Conservation (phyloP, 2,329 filamentous ascomycete genomes). For the Fusarium solani-melongenae region DNA sequence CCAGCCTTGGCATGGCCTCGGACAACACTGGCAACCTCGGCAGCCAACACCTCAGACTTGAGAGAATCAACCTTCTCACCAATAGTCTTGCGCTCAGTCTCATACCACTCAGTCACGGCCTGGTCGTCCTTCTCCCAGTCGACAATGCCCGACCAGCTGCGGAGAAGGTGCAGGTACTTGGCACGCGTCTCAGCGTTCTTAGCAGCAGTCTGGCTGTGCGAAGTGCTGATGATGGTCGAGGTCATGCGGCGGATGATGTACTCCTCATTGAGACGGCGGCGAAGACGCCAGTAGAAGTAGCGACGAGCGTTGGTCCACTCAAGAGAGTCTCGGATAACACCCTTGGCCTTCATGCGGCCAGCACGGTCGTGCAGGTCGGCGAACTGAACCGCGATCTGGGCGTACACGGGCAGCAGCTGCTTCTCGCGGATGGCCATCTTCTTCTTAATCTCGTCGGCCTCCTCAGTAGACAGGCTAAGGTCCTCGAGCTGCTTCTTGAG, state of each 20-base stretch:
- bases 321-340: conserved; percentile 85
- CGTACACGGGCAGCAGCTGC: conserved; percentile 89
- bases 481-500: conserved; percentile 82
- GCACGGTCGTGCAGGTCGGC: conserved; percentile 97
- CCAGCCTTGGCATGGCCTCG: conserved; percentile 70
- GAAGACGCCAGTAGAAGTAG: conserved; percentile 99
- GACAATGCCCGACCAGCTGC: conserved; percentile 83
- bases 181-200: conserved; percentile 67
- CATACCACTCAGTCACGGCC: conserved; percentile 93
- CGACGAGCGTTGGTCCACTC: conserved; percentile 90
- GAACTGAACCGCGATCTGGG: conserved; percentile 95
- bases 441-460: conserved; percentile 81
- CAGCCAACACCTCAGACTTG: conserved; percentile 75
- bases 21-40: conserved; percentile 59
- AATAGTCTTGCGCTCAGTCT: conserved; percentile 88
- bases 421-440: conserved; percentile 89
- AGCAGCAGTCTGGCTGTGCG: conserved; percentile 47
- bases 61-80: conserved; percentile 86
- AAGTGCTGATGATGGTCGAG: conserved; percentile 50
- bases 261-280: conserved; percentile 96
- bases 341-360: conserved; percentile 98
- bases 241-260: conserved; percentile 93
- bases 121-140: conserved; percentile 84
- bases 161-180: conserved; percentile 78
- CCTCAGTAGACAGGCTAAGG: conserved; percentile 73